Evolutionary conservation across 2,329 filamentous ascomycete species (phyloP).

Genomic region (Cytospora schulzeri): DNA sequence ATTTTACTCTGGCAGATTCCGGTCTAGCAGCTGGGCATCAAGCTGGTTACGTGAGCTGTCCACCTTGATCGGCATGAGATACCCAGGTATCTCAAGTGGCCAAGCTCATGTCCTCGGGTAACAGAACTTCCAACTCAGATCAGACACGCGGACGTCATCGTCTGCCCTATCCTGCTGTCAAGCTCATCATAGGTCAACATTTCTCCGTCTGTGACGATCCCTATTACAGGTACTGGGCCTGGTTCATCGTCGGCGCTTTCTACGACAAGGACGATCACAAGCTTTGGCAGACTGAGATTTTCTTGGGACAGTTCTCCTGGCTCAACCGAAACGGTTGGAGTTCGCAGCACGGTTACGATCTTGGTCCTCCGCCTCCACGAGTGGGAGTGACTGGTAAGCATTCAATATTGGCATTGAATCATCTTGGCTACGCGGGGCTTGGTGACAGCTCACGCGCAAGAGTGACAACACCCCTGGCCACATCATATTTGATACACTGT

Average conservation of each 20-base stretch:
- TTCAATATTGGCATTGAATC: not conserved
- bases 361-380: not conserved
- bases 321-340: slow-evolving; percentile 11
- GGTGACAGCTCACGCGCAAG: not conserved
- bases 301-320: slow-evolving; percentile 32
- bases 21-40: not conserved
- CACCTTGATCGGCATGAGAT: not conserved
- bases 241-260: slow-evolving; percentile 38
- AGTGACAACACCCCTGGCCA: slow-evolving; percentile 1
- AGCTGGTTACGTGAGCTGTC: not conserved
- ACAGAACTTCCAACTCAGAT: not conserved
- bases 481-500: not conserved
- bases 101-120: not conserved
- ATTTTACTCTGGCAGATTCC: not conserved
- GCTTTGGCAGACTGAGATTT: slow-evolving; percentile 39
- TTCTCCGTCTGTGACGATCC: slow-evolving; percentile 35
- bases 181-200: slow-evolving; percentile 34
- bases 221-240: slow-evolving; percentile 34
- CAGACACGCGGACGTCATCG: not conserved
- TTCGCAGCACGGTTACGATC: not conserved
- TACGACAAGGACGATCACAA: slow-evolving; percentile 36
- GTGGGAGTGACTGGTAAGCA: slow-evolving; percentile 12
- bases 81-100: not conserved
- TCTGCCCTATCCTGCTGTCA: slow-evolving; percentile 27
- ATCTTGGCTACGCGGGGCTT: not conserved